Percentiles rank a stretch among this genome's conserved stretches.
phyloP scores from a whole-genome alignment of 2,329 filamentous ascomycete species.

The Rachicladosporium sp. region DNA sequence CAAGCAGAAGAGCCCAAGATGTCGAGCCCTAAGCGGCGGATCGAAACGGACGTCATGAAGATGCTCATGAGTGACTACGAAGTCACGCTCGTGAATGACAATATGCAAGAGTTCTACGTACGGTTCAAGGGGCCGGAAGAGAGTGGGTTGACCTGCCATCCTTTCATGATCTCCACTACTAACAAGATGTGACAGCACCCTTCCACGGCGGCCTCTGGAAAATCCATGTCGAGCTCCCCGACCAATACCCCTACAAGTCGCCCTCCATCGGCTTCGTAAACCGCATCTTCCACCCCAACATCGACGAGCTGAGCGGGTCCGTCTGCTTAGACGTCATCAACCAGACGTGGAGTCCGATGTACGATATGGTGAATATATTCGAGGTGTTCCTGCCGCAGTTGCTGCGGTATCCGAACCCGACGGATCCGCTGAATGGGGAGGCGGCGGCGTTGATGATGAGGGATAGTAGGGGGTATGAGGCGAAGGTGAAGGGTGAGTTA shows the following conservation, averaged over 20 bases:
- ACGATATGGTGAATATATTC: slow-evolving; percentile 68
- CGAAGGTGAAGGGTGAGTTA: slow-evolving; percentile 79
- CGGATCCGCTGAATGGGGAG: slow-evolving; percentile 91
- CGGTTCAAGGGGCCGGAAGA: slow-evolving; percentile 92
- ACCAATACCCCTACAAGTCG: slow-evolving; percentile 96
- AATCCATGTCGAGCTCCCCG: slow-evolving; percentile 91
- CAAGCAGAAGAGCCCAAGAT: slow-evolving; percentile 42
- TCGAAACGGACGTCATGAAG: slow-evolving; percentile 97
- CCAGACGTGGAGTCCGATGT: slow-evolving; percentile 99
- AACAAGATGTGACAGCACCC: slow-evolving; percentile 43
- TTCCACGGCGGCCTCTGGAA: slow-evolving; percentile 93
- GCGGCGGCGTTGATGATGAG: slow-evolving; percentile 85
- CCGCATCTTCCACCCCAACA: slow-evolving; percentile 96
- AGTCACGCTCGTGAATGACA: slow-evolving; percentile 94
- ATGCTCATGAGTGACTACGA: slow-evolving; percentile 94
- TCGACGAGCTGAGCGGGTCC: slow-evolving; percentile 94
- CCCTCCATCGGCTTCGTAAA: slow-evolving; percentile 98
- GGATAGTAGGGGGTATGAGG: slow-evolving; percentile 83
- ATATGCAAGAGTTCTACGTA: slow-evolving; percentile 99
- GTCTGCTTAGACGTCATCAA: slow-evolving; percentile 98
- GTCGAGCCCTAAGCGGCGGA: slow-evolving; percentile 87
- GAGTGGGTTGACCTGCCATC: slow-evolving; percentile 50
- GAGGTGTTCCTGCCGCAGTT: slow-evolving; percentile 85
- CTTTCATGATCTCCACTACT: background rate
- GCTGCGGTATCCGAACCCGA: slow-evolving; percentile 89